Base-by-base conservation (phyloP, 768 basidiomycete species). In the Boletus fagicola region DNA sequence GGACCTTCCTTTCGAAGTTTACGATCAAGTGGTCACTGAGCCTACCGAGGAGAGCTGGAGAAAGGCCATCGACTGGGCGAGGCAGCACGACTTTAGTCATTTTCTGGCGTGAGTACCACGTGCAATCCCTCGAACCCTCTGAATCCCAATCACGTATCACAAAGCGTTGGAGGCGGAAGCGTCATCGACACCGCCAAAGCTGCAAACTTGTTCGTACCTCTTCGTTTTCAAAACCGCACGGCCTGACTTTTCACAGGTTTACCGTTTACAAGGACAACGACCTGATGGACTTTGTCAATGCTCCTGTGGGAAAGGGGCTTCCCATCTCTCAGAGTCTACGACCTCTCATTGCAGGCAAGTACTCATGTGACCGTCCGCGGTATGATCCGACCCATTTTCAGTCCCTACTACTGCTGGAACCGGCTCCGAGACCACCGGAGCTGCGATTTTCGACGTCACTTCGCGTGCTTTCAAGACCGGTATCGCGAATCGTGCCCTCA, bases 121-220 rank as follows among this genome's bases (percentile, higher is more conserved):
- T 47, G n/a, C 16, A 15, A 40, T 39, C 49, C 16, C 59, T 12
- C 31, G 9, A 45, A 35, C 53, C 12, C 55, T 51, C 56, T 46
- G 22, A 49, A 48, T 43, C 38, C 38, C 30, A 18, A 38, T 42
- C 44, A 36, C 11, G 15, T 47, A n/a, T 59, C 28, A 38, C 62
- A 90, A 39, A 67, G 92, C 40, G 87, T 94, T 31, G 92, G 93
- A 59, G 93, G 93, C n/a, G 93, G 93, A 61, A 93, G 90, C 65
- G 91, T 93, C 26, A 97, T 97, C 68, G 95, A 97, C 69, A 97
- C 94, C 0, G 91, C 94, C 52, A 98, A 98, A 71, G 85, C 94
- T 8, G 94, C 96, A 33, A 98, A 98, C 74, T 66, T 98, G 83
- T 91, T 68, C 51, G 80, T 65, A 18, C 40, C 10, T 22, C n/a